Conservation (phyloP, 441 rosid species). For the Bruguiera hainesii region DNA sequence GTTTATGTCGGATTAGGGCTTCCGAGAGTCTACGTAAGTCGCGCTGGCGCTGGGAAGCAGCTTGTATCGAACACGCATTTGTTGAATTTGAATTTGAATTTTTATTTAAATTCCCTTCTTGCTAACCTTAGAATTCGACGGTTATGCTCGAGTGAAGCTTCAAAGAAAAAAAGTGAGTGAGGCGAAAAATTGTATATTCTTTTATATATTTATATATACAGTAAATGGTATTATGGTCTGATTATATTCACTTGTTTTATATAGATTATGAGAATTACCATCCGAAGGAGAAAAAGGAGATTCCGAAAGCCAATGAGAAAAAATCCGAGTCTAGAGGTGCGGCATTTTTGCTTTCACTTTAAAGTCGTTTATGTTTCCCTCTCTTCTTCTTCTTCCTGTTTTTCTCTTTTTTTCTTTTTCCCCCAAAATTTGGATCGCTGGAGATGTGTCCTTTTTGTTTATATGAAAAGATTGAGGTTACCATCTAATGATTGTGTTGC, state of each 20-base stretch:
- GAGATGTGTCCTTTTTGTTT: no score
- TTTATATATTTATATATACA: background rate
- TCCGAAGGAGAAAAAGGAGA: slow-evolving; percentile 51
- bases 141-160: slow-evolving; percentile 40
- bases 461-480: no score
- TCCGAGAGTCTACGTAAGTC: slow-evolving; percentile 32
- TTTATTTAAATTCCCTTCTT: slow-evolving; percentile 23
- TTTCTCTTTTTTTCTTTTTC: no score
- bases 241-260: background rate
- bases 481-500: no score
- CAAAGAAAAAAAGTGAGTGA: slow-evolving; percentile 49
- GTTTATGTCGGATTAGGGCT: slow-evolving; percentile 34
- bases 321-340: slow-evolving; percentile 51
- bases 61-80: slow-evolving; percentile 16
- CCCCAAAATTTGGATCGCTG: no score
- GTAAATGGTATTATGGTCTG: background rate
- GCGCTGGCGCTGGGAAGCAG: slow-evolving; percentile 38
- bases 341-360: background rate
- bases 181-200: background rate
- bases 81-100: slow-evolving; percentile 32
- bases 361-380: no score
- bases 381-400: no score
- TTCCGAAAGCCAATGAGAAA: slow-evolving; percentile 34
- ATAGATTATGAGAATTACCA: slow-evolving; percentile 52
- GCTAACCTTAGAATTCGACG: slow-evolving; percentile 43